phyloP scores from a whole-genome alignment of 164 flowering plant species.

The Sextonia rubra region DNA sequence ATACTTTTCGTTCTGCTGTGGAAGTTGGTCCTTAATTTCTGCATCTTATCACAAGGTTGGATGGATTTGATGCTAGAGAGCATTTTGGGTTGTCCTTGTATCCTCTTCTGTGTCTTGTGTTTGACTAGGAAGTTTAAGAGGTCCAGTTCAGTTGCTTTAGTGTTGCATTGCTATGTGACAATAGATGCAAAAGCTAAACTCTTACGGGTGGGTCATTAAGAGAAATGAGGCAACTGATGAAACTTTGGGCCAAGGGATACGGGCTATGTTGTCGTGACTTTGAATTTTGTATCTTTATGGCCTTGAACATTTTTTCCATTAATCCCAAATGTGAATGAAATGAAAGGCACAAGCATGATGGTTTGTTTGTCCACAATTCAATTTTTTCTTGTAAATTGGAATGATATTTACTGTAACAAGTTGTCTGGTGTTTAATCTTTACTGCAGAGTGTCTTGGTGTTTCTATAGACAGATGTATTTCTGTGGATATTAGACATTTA shows the following conservation, averaged over 20 bases:
- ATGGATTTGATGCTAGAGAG: background rate
- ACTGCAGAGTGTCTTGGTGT: too few relatives aligned
- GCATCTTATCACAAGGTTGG: background rate
- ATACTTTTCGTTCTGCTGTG: too few relatives aligned
- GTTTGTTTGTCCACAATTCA: background rate
- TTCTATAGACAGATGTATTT: too few relatives aligned
- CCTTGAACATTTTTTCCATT: background rate
- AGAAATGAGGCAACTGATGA: background rate
- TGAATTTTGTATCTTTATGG: background rate
- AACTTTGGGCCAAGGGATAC: background rate
- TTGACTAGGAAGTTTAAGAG: background rate
- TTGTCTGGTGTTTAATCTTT: too few relatives aligned
- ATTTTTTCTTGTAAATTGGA: background rate
- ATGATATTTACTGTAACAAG: background rate
- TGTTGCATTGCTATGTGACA: background rate
- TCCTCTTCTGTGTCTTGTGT: background rate
- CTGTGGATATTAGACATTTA: too few relatives aligned
- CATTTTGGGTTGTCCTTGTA: background rate
- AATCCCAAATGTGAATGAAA: background rate
- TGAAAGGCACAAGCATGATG: background rate
- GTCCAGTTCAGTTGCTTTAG: background rate
- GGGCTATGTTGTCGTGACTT: background rate
- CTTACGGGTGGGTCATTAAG: background rate
- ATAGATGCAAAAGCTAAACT: background rate
- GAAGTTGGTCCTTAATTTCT: background rate